These are phyloP conservation scores for Neurospora hispaniola DNA, from an alignment of 495 filamentous ascomycete genomes.

Conservation along the genomic window DNA sequence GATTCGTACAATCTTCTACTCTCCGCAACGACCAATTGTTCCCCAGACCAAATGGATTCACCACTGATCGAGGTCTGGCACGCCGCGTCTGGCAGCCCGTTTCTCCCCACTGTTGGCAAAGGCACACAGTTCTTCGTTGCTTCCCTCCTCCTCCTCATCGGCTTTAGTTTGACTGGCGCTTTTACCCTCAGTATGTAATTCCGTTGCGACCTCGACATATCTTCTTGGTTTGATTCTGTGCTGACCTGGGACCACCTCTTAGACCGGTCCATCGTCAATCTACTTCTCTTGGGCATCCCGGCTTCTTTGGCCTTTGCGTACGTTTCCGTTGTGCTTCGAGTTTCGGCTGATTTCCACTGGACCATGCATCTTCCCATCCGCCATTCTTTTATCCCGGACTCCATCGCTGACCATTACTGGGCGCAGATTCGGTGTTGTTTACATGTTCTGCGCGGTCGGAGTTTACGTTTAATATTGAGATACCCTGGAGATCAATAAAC, in stretches of 20 bases:
- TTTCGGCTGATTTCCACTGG: neutral
- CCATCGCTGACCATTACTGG: neutral
- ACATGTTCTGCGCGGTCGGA: constrained; percentile 96
- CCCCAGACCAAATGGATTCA: constrained; percentile 43
- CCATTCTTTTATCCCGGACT: neutral
- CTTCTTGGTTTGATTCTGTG: neutral
- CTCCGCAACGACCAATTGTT: neutral
- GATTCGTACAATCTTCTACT: neutral
- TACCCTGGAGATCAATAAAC: constrained; percentile 26
- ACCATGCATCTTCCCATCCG: neutral
- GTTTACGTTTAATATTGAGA: constrained; percentile 74
- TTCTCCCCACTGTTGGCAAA: constrained; percentile 70
- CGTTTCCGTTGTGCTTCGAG: constrained; percentile 19
- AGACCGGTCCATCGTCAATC: constrained; percentile 79
- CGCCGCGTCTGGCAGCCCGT: constrained; percentile 73
- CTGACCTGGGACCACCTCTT: constrained; percentile 4
- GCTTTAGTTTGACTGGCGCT: constrained; percentile 53
- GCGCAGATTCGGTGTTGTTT: constrained; percentile 81
- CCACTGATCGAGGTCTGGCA: constrained; percentile 85
- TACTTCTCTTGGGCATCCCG: constrained; percentile 72
- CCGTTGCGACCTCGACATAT: neutral
- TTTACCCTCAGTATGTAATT: constrained; percentile 69
- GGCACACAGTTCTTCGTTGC: constrained; percentile 73
- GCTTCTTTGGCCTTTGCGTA: constrained; percentile 88
- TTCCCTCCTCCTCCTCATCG: constrained; percentile 62